phyloP scores from a whole-genome alignment of 176 grass and related monocot genomes.

The Aegilops longissima region DNA sequence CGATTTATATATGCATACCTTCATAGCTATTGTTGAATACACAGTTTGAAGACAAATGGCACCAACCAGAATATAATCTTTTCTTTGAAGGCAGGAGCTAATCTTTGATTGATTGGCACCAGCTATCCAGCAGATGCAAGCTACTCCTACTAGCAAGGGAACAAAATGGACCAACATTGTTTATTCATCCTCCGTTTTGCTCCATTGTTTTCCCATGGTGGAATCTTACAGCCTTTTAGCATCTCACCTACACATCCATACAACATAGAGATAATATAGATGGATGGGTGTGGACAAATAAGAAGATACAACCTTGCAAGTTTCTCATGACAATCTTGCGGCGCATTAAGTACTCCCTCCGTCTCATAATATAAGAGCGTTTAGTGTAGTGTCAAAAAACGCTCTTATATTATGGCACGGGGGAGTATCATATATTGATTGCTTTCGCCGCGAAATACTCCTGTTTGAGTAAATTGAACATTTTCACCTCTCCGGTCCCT shows the following conservation, averaged over 20 bases:
- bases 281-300: background rate
- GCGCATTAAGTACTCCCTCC: background rate
- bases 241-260: conserved; percentile 28
- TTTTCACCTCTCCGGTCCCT: fast-evolving
- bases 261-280: background rate
- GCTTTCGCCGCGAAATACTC: background rate
- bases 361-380: too few relatives aligned
- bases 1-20: background rate
- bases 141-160: conserved; percentile 31
- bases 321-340: background rate
- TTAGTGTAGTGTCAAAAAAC: too few relatives aligned
- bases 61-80: conserved; percentile 15
- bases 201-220: conserved; percentile 14
- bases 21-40: background rate
- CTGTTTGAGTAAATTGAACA: fast-evolving
- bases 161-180: conserved; percentile 33
- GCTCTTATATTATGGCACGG: too few relatives aligned
- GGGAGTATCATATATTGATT: background rate
- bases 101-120: conserved; percentile 41
- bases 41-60: conserved; percentile 11
- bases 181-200: background rate
- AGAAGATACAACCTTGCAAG: conserved; percentile 20
- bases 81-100: background rate
- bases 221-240: conserved; percentile 64
- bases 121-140: conserved; percentile 29